phyloP scores from a whole-genome alignment of 1,284 basidiomycete species.

The Singerocomus inundabilis region DNA sequence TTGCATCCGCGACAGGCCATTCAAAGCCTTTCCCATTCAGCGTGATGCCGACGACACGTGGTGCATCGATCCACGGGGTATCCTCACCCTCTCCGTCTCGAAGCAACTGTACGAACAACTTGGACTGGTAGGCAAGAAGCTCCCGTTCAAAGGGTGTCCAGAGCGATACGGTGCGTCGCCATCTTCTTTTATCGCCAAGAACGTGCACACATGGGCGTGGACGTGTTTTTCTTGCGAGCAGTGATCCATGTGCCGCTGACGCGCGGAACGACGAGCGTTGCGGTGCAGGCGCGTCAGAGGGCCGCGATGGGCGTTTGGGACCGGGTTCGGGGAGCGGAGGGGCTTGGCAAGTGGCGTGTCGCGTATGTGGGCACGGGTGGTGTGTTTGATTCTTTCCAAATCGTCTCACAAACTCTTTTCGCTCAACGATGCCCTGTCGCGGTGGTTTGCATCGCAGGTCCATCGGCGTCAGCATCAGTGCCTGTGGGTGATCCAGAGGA shows the following conservation, averaged over 20 bases:
- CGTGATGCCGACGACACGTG: conserved; percentile 50
- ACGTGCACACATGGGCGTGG: too few relatives aligned
- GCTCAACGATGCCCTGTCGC: not conserved
- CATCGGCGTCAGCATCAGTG: not conserved
- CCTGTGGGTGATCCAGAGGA: not conserved
- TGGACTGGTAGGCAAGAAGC: conserved; percentile 51
- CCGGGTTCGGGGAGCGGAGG: conserved; percentile 31
- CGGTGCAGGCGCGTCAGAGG: conserved; percentile 35
- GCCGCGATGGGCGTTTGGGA: conserved; percentile 43
- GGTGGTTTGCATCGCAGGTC: not conserved
- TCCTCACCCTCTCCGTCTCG: conserved; percentile 53
- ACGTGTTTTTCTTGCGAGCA: conserved; percentile 23
- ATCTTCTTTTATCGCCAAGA: too few relatives aligned
- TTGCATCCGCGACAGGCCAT: conserved; percentile 26
- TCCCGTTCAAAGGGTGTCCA: conserved; percentile 47
- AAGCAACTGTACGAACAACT: conserved; percentile 56
- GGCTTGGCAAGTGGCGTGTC: conserved; percentile 45
- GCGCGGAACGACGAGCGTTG: conserved; percentile 34
- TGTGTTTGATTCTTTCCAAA: not conserved
- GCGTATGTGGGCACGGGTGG: conserved; percentile 34
- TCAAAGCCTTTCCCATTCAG: conserved; percentile 38
- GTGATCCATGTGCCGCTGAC: conserved; percentile 46
- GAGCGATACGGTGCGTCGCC: conserved; percentile 49
- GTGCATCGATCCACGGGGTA: conserved; percentile 59
- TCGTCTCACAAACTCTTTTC: not conserved